A percentile compares a stretch with the other conserved stretches of the same genome.
phyloP scores from a whole-genome alignment of 345 rosid genomes.

The Eucalyptus marginata region DNA sequence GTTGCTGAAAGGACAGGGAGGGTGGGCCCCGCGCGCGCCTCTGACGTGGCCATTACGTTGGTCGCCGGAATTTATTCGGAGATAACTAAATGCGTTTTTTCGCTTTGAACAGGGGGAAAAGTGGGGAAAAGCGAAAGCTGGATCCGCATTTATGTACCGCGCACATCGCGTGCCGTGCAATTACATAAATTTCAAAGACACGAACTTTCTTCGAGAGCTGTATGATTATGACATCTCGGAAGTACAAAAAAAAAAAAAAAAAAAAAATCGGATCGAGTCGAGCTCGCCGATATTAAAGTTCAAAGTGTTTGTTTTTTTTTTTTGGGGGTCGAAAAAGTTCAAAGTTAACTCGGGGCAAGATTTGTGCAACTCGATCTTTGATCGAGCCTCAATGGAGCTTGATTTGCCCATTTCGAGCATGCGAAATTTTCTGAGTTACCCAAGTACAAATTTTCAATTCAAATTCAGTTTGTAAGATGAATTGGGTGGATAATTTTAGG shows the following conservation, averaged over 20 bases:
- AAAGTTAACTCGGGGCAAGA: not conserved
- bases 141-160: not conserved
- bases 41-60: not conserved
- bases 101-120: not conserved
- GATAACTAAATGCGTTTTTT: not conserved
- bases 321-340: too few relatives aligned
- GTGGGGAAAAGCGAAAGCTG: not conserved
- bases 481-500: too few relatives aligned
- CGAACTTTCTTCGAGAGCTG: not conserved
- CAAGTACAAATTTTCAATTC: not conserved
- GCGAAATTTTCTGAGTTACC: rapidly evolving
- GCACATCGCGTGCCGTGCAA: not conserved
- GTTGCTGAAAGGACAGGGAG: not conserved
- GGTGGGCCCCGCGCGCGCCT: not conserved
- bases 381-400: not conserved
- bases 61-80: not conserved
- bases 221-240: not conserved
- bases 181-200: not conserved
- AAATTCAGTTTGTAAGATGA: rapidly evolving
- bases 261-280: not conserved
- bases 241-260: not conserved
- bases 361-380: not conserved
- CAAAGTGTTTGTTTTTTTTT: too few relatives aligned
- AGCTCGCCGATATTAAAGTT: not conserved
- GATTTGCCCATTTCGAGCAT: not conserved